Evolutionary conservation across 768 basidiomycete species (phyloP), one percentile per base, ranked within the genome.

Genomic region (Tephrocybe rancida): DNA sequence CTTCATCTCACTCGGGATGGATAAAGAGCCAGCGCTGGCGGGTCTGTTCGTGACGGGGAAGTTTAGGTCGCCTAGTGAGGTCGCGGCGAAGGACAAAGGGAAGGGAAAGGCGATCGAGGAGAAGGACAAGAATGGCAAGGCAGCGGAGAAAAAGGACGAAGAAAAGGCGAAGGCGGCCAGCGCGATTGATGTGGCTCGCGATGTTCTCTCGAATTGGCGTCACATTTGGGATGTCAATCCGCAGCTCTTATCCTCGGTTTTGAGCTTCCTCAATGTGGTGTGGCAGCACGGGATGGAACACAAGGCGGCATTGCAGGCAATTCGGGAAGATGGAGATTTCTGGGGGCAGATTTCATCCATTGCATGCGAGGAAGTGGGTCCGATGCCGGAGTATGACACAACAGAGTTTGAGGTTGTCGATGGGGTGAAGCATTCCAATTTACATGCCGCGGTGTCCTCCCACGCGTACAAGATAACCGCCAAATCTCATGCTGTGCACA

Each of bases 21-120:
- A 91, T 61, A 88, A 87, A 56, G 93, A 95, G 64, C 93, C 95
- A 0, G 92, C 95, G 0, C 75, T 96, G 4, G 86, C 89, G 2
- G 78, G 84, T 49, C 74, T 97, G 24, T 86, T 95, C 54, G 86
- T 95, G 27, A 79, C 84, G 0, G 93, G 92, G 3, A 80, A 83
- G 37, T 87, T 91, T 59, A 79, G 79, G 44, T 70, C 78, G 3
- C 80, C 83, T 2, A 63, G 55, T 32, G 68, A 72, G 32, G 50
- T 68, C 18, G 21, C 26, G 44, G 26, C 14, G 49, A 81, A 77
- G 61, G 75, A 72, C n/a, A 70, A 72, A 35, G 69, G 64, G 24
- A 60, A 65, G 6, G 56, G 50, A 5, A 66, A 62, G 11, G 65
- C 67, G 29, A 63, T 70, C 53, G 74, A 74, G 58, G 72, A 65